Percentiles rank a stretch among this genome's conserved stretches.
Conservation (phyloP, 108 stramenopile genomes). For the Epithemia pelagica region DNA sequence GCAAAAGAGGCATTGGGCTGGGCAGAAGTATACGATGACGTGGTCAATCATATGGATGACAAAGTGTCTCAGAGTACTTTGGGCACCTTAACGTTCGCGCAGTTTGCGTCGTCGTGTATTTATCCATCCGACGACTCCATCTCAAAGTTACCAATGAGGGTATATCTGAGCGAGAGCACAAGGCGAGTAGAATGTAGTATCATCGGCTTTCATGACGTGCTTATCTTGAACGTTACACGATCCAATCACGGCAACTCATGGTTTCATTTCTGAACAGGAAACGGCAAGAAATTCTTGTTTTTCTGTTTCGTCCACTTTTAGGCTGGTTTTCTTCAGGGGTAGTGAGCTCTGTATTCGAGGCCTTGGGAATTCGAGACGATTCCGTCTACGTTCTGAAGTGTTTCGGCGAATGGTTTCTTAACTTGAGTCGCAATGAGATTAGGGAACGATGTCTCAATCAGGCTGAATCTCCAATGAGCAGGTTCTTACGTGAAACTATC, state of each 20-base stretch:
- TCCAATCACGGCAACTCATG: too few relatives aligned
- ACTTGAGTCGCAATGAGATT: constrained; percentile 36
- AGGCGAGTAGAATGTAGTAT: too few relatives aligned
- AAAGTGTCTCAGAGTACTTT: background rate
- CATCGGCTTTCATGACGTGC: too few relatives aligned
- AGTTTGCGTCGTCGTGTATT: constrained; percentile 25
- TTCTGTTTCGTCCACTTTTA: constrained; percentile 63
- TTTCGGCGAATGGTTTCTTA: constrained; percentile 76
- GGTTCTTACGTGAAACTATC: constrained; percentile 62
- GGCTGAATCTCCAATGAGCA: constrained; percentile 48
- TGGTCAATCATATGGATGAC: constrained; percentile 14
- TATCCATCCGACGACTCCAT: constrained; percentile 12
- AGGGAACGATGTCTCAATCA: constrained; percentile 43
- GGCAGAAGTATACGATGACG: constrained; percentile 23
- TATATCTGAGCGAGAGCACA: constrained; percentile 57
- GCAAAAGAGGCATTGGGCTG: constrained; percentile 27
- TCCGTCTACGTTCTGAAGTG: constrained; percentile 53
- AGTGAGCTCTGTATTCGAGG: constrained; percentile 49
- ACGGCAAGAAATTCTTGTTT: constrained; percentile 45
- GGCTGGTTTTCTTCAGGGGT: constrained; percentile 67
- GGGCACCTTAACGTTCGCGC: constrained; percentile 20
- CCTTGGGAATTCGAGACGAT: constrained; percentile 51
- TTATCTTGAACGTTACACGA: too few relatives aligned
- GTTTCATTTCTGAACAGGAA: constrained; percentile 22
- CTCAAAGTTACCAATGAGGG: constrained; percentile 13